A percentile compares a stretch with the other conserved stretches of the same genome.
Evolutionary conservation across 2,329 filamentous ascomycete species (phyloP).

Genomic region (Claviceps monticola): DNA sequence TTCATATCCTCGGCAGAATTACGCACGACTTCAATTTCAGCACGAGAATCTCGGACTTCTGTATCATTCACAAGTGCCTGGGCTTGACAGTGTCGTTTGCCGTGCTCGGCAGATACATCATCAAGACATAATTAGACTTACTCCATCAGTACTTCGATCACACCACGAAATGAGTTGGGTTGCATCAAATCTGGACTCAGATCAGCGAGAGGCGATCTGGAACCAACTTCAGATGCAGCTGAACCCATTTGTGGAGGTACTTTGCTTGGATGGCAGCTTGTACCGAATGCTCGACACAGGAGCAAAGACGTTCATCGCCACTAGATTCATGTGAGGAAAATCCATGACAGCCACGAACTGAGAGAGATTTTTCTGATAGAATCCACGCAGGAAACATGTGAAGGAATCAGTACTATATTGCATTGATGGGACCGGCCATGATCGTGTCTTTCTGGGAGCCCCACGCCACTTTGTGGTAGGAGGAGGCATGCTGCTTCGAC

Average conservation of each 20-base stretch:
- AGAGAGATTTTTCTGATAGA: too few relatives aligned
- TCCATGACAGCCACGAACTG: too few relatives aligned
- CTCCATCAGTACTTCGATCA: background rate
- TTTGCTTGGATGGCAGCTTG: slow-evolving; percentile 8
- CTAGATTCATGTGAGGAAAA: slow-evolving; percentile 13
- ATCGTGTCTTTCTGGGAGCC: slow-evolving; percentile 15
- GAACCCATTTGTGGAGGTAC: slow-evolving; percentile 9
- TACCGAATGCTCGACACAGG: slow-evolving; percentile 10
- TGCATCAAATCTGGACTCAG: slow-evolving; percentile 1
- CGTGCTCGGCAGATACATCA: background rate
- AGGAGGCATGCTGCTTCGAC: slow-evolving; percentile 10
- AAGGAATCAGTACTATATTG: slow-evolving; percentile 13
- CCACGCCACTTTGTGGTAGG: slow-evolving; percentile 13
- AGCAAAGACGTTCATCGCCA: slow-evolving; percentile 11
- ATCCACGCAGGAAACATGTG: slow-evolving; percentile 5
- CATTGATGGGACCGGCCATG: slow-evolving; percentile 13
- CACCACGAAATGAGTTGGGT: background rate
- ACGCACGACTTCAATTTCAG: background rate
- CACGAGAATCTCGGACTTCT: background rate
- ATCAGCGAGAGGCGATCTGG: slow-evolving; percentile 9
- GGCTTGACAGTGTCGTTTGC: background rate
- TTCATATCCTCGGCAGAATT: too few relatives aligned
- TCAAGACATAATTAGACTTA: background rate
- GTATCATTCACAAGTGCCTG: background rate
- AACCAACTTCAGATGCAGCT: slow-evolving; percentile 7